A percentile compares a stretch with the other conserved stretches of the same genome.
These are phyloP conservation scores for Penicillium janthinellum DNA, from an alignment of 2,329 filamentous ascomycete genomes.

Conservation along the genomic window DNA sequence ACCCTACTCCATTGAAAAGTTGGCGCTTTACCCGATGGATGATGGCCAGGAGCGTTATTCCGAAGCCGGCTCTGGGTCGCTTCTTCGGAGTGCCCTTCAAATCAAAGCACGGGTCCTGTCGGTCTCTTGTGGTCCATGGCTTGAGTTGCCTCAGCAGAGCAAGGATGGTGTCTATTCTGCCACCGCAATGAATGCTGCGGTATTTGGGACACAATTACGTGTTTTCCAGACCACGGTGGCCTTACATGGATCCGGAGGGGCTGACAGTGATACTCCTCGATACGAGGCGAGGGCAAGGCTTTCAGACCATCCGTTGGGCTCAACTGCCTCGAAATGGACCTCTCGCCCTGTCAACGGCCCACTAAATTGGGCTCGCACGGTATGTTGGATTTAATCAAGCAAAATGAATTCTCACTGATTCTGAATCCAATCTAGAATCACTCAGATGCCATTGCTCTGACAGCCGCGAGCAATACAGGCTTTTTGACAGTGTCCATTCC, in stretches of 20 bases:
- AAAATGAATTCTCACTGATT: constrained; percentile 2
- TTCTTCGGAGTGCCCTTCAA: constrained; percentile 33
- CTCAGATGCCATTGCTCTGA: constrained; percentile 25
- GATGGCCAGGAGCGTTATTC: constrained; percentile 15
- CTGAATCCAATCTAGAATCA: constrained; percentile 20
- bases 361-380: constrained; percentile 34
- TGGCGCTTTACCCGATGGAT: constrained; percentile 27
- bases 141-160: constrained; percentile 4
- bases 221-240: constrained; percentile 28
- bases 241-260: constrained; percentile 8
- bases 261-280: neutral
- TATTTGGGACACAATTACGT: constrained; percentile 33
- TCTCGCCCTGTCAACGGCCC: constrained; percentile 33
- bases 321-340: constrained; percentile 5
- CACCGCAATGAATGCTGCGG: constrained; percentile 30
- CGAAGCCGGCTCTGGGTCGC: constrained; percentile 28
- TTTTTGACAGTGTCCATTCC: constrained; percentile 29
- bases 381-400: constrained; percentile 23
- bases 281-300: constrained; percentile 16
- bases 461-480: constrained; percentile 28
- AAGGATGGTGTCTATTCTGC: constrained; percentile 15
- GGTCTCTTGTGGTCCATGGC: constrained; percentile 40
- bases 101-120: constrained; percentile 28
- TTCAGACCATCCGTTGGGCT: neutral
- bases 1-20: constrained; percentile 29